Base-by-base conservation (phyloP, 371 early-diverging fungal genomes). In the Chytridium lagenaria region DNA sequence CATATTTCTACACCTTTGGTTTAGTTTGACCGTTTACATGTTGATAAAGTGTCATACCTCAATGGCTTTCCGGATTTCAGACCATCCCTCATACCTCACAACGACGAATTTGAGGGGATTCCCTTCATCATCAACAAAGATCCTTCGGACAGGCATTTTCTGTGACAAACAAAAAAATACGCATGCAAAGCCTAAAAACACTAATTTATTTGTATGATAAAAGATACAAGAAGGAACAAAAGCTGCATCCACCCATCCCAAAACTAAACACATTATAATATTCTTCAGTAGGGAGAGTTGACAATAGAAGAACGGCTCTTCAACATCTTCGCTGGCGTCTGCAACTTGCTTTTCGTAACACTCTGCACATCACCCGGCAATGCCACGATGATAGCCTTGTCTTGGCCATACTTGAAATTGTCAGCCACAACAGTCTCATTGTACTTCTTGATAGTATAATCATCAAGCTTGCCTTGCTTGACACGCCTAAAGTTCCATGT, bases 401-500 rank as follows among this genome's bases (percentile, higher is more conserved):
- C 85, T 65, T 71, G 69, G 12, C 83, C 83, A 67, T 73, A 82
- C 72, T 75, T 77, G 83, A 98, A 98, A 82, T 94, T 93, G 77
- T 96, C 96, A 15, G 94, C 93, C 1, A 98, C 94, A 28, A 99
- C 90, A 15, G 79, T 77, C 52, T 94, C 92, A 1, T 78, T 74
- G 68, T 93, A 95, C 77, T 90, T 86, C 78, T 93, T 94, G 77
- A 99, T 93, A 40, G 86, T 84, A 80, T 99, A 99, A 69, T 91
- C 90, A 75, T 89, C 85, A 2, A 88, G 79, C 44, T 92, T 87
- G 0, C 94, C 93, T 51, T 82, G 77, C 73, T 92, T 89, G 52
- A 93, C 93, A 19, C 91, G 87, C 44, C 90, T 83, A 78, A 99
- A 91, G 81, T 92, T 95, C 99, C 99, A 99, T 10, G 94, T 90